These are phyloP conservation scores for Penicillium tannophilum DNA, from an alignment of 495 filamentous ascomycete species.

Conservation along the genomic window DNA sequence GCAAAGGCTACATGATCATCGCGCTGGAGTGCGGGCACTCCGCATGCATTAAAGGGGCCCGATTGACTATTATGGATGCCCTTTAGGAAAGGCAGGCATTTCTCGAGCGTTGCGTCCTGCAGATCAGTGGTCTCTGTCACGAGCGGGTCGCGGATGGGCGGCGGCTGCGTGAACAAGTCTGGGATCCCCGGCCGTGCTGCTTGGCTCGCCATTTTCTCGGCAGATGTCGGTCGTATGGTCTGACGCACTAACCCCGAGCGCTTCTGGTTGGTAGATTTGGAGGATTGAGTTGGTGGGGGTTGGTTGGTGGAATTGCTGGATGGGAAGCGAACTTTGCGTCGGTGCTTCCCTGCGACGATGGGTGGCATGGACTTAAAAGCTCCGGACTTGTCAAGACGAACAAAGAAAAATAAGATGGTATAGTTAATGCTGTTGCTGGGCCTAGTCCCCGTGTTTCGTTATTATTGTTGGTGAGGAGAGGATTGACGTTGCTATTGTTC, in stretches of 20 bases:
- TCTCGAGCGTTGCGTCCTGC: conserved; percentile 67
- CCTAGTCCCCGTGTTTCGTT: background rate
- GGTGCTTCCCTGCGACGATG: conserved; percentile 37
- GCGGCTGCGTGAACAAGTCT: conserved; percentile 62
- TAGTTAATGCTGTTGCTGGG: background rate
- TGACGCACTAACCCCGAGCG: background rate
- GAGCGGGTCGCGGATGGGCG: conserved; percentile 67
- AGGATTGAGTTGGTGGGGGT: conserved; percentile 12
- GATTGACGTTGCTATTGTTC: conserved; percentile 26
- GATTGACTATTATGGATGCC: conserved; percentile 41
- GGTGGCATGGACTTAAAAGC: conserved; percentile 34
- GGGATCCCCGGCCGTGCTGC: conserved; percentile 54
- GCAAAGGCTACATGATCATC: conserved; percentile 76
- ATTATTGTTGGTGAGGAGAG: background rate
- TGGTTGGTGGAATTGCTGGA: conserved; percentile 10
- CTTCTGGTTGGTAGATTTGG: conserved; percentile 17
- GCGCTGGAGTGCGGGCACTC: conserved; percentile 72
- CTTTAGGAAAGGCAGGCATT: conserved; percentile 69
- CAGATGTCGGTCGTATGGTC: conserved; percentile 6
- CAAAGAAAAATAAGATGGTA: background rate
- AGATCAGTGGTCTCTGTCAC: conserved; percentile 65
- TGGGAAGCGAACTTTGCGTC: conserved; percentile 46
- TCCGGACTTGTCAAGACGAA: background rate
- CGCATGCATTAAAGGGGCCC: conserved; percentile 61
- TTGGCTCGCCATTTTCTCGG: conserved; percentile 18